Percentiles rank a stretch among this genome's conserved stretches.
Evolutionary conservation across 768 basidiomycete genomes (phyloP).

Genomic region (Hygrocybe coccinea): DNA sequence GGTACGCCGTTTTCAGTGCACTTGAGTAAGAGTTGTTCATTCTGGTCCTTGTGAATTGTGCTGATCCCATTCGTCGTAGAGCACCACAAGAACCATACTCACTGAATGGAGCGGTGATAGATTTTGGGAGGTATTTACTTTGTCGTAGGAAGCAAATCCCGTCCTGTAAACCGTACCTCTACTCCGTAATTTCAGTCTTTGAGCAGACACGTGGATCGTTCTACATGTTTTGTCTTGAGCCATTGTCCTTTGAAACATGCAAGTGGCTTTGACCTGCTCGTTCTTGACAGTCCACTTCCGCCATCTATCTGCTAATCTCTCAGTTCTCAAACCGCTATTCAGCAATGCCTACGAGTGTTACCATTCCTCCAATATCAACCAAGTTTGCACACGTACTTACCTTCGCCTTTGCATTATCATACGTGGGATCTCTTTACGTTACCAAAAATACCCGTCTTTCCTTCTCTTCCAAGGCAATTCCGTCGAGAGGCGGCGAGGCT

Average conservation of each 20-base stretch:
- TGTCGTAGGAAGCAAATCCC: background rate
- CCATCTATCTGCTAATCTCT: too few species aligned
- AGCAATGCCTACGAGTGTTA: slow-evolving; percentile 25
- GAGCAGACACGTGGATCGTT: too few species aligned
- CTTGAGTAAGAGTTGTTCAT: slow-evolving; percentile 54
- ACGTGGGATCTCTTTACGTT: slow-evolving; percentile 82
- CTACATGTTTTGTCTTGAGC: too few species aligned
- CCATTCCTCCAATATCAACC: slow-evolving; percentile 26
- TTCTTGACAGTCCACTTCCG: background rate
- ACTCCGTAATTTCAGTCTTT: too few species aligned
- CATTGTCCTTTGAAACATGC: too few species aligned
- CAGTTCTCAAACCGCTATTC: too few species aligned
- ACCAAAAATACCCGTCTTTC: slow-evolving; percentile 58
- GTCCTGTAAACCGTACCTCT: background rate
- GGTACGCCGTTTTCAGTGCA: slow-evolving; percentile 55
- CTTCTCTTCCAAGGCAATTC: slow-evolving; percentile 34
- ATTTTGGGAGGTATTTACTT: background rate
- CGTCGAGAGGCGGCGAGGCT: slow-evolving; percentile 23
- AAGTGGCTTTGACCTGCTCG: background rate
- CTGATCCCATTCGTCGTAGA: slow-evolving; percentile 45
- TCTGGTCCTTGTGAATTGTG: background rate
- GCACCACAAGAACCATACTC: slow-evolving; percentile 86
- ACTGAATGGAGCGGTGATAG: slow-evolving; percentile 37
- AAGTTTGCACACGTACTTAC: slow-evolving; percentile 51
- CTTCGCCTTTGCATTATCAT: slow-evolving; percentile 54